phyloP scores from a whole-genome alignment of 345 rosid genomes.

The Eucalyptus curtisii region DNA sequence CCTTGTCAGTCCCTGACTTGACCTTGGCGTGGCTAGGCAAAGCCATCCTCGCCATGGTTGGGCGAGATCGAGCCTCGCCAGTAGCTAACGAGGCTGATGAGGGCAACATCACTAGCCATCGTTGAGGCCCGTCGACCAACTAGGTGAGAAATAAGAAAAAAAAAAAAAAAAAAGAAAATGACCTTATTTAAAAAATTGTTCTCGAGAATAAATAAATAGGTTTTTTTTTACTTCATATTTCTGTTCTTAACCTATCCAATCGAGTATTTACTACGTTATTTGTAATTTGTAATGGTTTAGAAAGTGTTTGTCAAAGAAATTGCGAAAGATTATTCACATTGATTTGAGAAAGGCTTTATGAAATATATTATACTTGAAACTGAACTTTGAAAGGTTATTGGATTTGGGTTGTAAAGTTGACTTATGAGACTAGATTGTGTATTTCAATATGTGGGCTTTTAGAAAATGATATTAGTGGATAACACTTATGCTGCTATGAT shows the following conservation, averaged over 20 bases:
- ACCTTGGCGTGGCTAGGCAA: too few species aligned
- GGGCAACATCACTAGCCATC: too few species aligned
- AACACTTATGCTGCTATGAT: background rate
- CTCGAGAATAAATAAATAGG: too few species aligned
- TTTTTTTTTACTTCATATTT: too few species aligned
- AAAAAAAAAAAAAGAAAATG: too few species aligned
- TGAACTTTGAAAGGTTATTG: background rate
- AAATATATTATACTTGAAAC: background rate
- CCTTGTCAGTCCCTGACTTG: accelerated
- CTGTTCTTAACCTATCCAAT: too few species aligned
- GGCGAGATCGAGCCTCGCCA: accelerated
- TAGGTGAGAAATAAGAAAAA: too few species aligned
- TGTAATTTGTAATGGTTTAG: background rate
- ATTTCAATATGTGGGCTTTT: background rate
- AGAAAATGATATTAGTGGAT: background rate
- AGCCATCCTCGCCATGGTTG: too few species aligned
- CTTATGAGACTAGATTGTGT: background rate
- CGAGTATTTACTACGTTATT: background rate
- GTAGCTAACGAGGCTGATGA: too few species aligned
- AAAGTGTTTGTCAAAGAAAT: background rate
- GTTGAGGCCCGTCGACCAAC: accelerated
- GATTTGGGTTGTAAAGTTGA: background rate
- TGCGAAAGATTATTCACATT: background rate
- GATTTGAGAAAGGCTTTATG: background rate
- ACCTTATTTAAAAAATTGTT: too few species aligned